Percentiles rank a stretch among this genome's conserved stretches.
These are phyloP conservation scores for Tricholoma matsutake DNA, from an alignment of 768 basidiomycete species.

Conservation along the genomic window DNA sequence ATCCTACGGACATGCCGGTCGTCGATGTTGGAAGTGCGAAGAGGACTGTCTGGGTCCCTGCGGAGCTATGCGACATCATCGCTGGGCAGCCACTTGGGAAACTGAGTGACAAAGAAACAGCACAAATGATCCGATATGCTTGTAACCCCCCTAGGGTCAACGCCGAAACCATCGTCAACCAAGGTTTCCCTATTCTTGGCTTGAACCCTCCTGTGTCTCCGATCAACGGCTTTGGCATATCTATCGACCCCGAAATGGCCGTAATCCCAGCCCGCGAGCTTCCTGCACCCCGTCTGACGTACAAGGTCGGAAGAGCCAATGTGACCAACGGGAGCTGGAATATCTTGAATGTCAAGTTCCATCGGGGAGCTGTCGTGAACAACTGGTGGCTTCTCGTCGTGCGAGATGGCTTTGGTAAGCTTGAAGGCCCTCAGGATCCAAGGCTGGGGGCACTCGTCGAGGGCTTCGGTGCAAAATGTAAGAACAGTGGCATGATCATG, in stretches of 20 bases:
- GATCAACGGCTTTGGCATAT: constrained; percentile 54
- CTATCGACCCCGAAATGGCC: constrained; percentile 55
- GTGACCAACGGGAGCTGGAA: constrained; percentile 74
- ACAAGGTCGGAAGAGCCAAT: constrained; percentile 42
- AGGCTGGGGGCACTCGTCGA: constrained; percentile 41
- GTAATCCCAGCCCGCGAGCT: constrained; percentile 66
- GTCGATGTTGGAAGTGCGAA: constrained; percentile 41
- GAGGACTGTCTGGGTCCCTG: constrained; percentile 46
- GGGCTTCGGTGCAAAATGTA: constrained; percentile 55
- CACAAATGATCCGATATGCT: constrained; percentile 68
- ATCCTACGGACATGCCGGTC: constrained; percentile 48
- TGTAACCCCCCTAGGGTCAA: constrained; percentile 62
- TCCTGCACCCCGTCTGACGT: constrained; percentile 52
- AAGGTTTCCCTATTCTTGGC: constrained; percentile 59
- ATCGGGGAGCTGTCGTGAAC: constrained; percentile 44
- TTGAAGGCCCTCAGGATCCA: constrained; percentile 42
- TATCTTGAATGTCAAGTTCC: constrained; percentile 68
- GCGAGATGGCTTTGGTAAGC: constrained; percentile 40
- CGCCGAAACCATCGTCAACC: constrained; percentile 50
- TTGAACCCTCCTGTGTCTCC: constrained; percentile 36
- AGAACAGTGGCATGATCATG: constrained; percentile 54
- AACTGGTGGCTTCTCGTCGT: constrained; percentile 71
- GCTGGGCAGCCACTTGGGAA: constrained; percentile 58
- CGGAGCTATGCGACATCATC: constrained; percentile 68
- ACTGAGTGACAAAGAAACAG: constrained; percentile 58